Base-by-base conservation (phyloP, 2,329 filamentous ascomycete genomes). In the Proliferodiscus dingleyae region DNA sequence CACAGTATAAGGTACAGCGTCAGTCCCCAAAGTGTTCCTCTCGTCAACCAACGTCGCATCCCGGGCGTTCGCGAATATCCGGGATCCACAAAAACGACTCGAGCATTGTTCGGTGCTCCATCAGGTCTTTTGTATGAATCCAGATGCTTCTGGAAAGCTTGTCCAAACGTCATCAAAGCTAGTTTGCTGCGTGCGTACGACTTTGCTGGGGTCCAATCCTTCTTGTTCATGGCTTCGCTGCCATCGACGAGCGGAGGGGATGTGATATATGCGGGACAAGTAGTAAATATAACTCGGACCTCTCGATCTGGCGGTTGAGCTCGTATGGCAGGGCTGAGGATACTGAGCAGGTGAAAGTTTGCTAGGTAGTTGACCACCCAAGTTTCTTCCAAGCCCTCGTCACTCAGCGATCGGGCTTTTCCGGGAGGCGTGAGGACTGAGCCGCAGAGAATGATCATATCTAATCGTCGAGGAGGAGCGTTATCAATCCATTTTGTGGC, bases 401-500 rank as follows among this genome's bases (percentile, higher is more conserved):
- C 68, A 0, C 89, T 95, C 53, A 78, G 70, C 1, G 66, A 70
- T 22, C 78, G 71, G 53, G 72, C 68, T 4, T 76, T 73, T 1
- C 82, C 86, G 9, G 77, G 77, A 2, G 88, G 83, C 4, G 85
- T 87, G 55, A 89, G 71, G 0, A 84, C 85, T 36, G 86, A 86
- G 8, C 85, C 93, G 65, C 89, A 95, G 15, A 98, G 75, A 16
- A 98, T 78, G 37, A 98, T 72, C 81, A 91, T 90, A 65, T 98
- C 93, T 5, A 98, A 71, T 38, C 94, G 76, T 46, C 94, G 77
- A 7, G 90, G 88, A 2, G 93, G 91, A 18, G 87, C 80, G 65
- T 96, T 97, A 66, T 98, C 91, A 55, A 98, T 89, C 91, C 94
- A 98, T 71, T 89, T 91, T 0, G 93, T 98, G 10, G 93, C 93